A percentile compares a stretch with the other conserved stretches of the same genome.
These are phyloP conservation scores for Ustilago lituana DNA, from an alignment of 1,284 basidiomycete species.

Conservation along the genomic window DNA sequence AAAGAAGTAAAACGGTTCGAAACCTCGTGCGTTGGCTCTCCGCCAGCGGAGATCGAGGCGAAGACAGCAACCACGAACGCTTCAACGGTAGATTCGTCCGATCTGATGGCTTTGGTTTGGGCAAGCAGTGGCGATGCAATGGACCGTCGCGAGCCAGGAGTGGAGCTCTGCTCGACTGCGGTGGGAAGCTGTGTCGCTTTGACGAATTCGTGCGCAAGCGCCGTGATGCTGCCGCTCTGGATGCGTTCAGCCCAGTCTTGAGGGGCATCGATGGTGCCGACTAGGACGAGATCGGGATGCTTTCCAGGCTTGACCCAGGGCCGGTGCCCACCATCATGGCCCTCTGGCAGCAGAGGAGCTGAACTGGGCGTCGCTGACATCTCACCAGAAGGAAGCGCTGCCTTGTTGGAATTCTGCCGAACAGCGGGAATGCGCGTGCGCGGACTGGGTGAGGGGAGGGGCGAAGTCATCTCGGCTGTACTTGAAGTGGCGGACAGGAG, in stretches of 20 bases:
- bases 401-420: constrained; percentile 24
- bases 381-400: not conserved
- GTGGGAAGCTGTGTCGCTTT: constrained; percentile 53
- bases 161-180: not conserved
- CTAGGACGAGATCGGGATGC: constrained; percentile 55
- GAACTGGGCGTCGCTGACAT: constrained; percentile 8
- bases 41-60: constrained; percentile 2
- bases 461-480: constrained; percentile 31
- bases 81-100: constrained; percentile 8
- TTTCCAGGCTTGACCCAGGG: constrained; percentile 44
- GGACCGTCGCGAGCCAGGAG: constrained; percentile 4
- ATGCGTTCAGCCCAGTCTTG: constrained; percentile 55
- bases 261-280: constrained; percentile 34
- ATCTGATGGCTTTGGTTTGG: not conserved
- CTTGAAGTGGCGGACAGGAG: constrained; percentile 55
- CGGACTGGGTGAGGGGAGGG: constrained; percentile 22
- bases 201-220: constrained; percentile 63
- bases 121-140: constrained; percentile 11
- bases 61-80: constrained; percentile 20
- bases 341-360: not conserved
- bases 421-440: constrained; percentile 23
- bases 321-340: constrained; percentile 8
- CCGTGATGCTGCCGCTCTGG: constrained; percentile 45
- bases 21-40: not conserved
- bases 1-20: constrained; percentile 5